Conservation (phyloP, 441 rosid genomes). For the Hura crepitans region DNA sequence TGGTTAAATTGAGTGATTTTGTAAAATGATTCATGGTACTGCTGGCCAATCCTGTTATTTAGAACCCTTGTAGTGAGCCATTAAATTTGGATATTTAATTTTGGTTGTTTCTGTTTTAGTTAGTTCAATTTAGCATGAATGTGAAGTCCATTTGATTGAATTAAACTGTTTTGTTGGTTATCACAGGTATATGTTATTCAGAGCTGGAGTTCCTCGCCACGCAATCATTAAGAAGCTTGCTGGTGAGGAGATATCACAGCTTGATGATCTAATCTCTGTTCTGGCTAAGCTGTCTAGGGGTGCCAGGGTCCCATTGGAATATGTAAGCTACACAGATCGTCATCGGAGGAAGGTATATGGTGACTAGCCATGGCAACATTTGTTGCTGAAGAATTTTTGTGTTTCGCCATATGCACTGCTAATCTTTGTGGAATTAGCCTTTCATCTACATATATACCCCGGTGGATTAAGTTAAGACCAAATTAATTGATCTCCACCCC, state of each 20-base stretch:
- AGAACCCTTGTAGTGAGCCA: not conserved
- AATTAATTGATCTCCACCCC: not conserved
- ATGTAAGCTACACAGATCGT: constrained; percentile 78
- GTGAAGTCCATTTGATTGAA: not conserved
- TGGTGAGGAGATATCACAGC: constrained; percentile 70
- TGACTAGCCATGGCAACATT: not conserved
- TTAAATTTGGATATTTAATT: not conserved
- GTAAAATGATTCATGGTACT: not conserved
- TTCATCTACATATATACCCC: not conserved
- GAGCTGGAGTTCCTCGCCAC: constrained; percentile 96
- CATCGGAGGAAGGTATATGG: constrained; percentile 81
- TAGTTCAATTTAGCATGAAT: not conserved
- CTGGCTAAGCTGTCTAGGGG: constrained; percentile 70
- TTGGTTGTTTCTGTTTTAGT: not conserved
- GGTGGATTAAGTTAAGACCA: not conserved
- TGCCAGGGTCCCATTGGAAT: constrained; percentile 92
- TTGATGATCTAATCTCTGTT: constrained; percentile 66
- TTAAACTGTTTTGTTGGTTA: not conserved
- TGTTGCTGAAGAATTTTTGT: constrained; percentile 13
- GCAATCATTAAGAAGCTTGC: constrained; percentile 92
- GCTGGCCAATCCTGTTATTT: not conserved
- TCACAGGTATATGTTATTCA: constrained; percentile 87
- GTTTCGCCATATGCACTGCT: no score
- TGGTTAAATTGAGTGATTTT: not conserved
- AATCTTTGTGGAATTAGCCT: no score